phyloP scores from a whole-genome alignment of 2,329 filamentous ascomycete genomes.

The Alternaria dauci region DNA sequence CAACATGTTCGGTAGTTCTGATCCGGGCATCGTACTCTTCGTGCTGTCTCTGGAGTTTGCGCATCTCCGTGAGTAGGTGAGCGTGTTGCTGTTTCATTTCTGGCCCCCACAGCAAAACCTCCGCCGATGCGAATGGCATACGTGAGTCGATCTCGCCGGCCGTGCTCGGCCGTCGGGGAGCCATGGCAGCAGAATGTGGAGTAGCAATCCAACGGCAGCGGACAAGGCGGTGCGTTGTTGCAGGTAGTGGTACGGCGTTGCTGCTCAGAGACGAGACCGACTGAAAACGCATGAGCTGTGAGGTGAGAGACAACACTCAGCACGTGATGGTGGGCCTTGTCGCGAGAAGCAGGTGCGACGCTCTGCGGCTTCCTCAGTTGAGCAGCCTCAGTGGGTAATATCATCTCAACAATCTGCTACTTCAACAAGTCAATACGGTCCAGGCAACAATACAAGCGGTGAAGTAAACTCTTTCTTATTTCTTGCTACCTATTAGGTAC shows the following conservation, averaged over 20 bases:
- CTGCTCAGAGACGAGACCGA: neutral
- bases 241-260: neutral
- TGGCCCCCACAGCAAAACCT: slow-evolving; percentile 52
- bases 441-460: slow-evolving; percentile 1
- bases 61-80: slow-evolving; percentile 47
- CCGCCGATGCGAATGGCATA: slow-evolving; percentile 30
- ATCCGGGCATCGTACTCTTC: slow-evolving; percentile 32
- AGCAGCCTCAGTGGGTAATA: neutral
- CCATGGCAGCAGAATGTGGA: slow-evolving; percentile 1
- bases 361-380: slow-evolving; percentile 20
- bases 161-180: slow-evolving; percentile 18
- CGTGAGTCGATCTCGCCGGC: slow-evolving; percentile 17
- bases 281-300: neutral
- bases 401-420: neutral
- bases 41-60: slow-evolving; percentile 43
- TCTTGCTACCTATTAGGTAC: slow-evolving; percentile 36
- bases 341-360: slow-evolving; percentile 19
- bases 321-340: neutral
- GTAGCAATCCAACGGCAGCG: neutral
- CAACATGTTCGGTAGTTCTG: slow-evolving; percentile 27
- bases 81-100: slow-evolving; percentile 52
- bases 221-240: neutral
- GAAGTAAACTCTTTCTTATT: slow-evolving; percentile 39
- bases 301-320: slow-evolving; percentile 4
- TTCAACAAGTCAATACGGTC: neutral